A percentile compares a stretch with the other conserved stretches of the same genome.
These are phyloP conservation scores for Paspalum vaginatum DNA, from an alignment of 176 grass and related monocot genomes.

Conservation along the genomic window DNA sequence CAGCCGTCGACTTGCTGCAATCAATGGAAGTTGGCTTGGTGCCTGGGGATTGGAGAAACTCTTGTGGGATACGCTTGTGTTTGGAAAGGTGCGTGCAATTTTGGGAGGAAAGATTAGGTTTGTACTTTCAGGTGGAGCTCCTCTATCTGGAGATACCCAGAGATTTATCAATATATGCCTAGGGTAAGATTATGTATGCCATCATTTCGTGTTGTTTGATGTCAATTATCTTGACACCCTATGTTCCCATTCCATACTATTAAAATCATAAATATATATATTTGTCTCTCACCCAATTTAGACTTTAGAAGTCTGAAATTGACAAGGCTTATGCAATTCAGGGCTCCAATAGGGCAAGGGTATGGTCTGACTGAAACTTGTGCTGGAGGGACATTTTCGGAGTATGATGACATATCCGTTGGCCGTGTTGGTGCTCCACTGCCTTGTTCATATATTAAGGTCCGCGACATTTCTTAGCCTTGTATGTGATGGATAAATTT, in stretches of 20 bases:
- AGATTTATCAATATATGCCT: slow-evolving; percentile 99
- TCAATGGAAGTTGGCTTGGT: slow-evolving; percentile 94
- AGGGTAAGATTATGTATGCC: slow-evolving; percentile 60
- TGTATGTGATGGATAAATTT: slow-evolving; percentile 17
- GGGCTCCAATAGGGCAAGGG: slow-evolving; percentile 94
- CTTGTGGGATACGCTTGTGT: slow-evolving; percentile 88
- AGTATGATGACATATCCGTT: slow-evolving; percentile 88
- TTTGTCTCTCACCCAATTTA: slow-evolving; percentile 12
- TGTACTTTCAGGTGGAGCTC: slow-evolving; percentile 87
- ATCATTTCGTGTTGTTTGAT: slow-evolving; percentile 35
- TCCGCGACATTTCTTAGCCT: slow-evolving; percentile 31
- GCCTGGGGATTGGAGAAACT: slow-evolving; percentile 88
- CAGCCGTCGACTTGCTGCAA: slow-evolving; percentile 64
- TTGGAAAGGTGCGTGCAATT: slow-evolving; percentile 76
- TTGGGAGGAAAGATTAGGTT: slow-evolving; percentile 89
- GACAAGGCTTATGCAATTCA: slow-evolving; percentile 55
- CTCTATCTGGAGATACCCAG: slow-evolving; percentile 88
- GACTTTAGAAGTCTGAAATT: slow-evolving; percentile 8
- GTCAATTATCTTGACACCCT: slow-evolving; percentile 5
- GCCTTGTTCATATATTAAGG: slow-evolving; percentile 91
- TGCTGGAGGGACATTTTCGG: slow-evolving; percentile 91
- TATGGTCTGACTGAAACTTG: slow-evolving; percentile 99
- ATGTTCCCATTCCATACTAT: background rate
- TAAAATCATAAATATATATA: slow-evolving; percentile 9
- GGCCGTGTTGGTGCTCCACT: slow-evolving; percentile 91